These are phyloP conservation scores for Pisolithus sp. DNA, from an alignment of 768 basidiomycete species.

Conservation along the genomic window DNA sequence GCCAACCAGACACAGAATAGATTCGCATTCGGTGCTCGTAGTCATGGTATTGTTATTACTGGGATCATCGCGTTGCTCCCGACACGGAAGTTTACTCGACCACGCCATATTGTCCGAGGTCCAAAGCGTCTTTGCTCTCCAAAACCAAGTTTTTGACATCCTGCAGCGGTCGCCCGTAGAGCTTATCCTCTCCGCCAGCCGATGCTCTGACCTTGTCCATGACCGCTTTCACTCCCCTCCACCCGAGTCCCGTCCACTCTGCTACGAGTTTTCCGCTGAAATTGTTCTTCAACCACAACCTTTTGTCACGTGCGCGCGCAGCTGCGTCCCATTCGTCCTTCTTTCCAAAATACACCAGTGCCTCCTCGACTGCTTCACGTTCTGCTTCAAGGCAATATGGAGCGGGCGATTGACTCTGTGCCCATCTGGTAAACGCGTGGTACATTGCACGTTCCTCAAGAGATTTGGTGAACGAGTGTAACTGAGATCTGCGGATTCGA, in stretches of 20 bases:
- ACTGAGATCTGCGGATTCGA: slow-evolving; percentile 26
- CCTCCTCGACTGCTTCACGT: slow-evolving; percentile 34
- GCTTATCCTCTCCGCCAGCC: slow-evolving; percentile 42
- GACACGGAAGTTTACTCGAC: not conserved
- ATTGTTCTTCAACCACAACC: slow-evolving; percentile 32
- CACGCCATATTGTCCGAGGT: slow-evolving; percentile 10
- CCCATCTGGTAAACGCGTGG: slow-evolving; percentile 49
- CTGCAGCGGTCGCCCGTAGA: slow-evolving; percentile 34
- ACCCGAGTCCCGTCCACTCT: slow-evolving; percentile 49
- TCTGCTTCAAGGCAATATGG: slow-evolving; percentile 9
- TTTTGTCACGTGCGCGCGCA: slow-evolving; percentile 19
- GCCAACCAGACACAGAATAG: no score
- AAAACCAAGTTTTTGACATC: slow-evolving; percentile 37
- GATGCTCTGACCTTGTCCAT: slow-evolving; percentile 45
- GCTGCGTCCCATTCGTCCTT: slow-evolving; percentile 40
- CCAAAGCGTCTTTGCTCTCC: slow-evolving; percentile 23
- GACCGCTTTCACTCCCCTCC: slow-evolving; percentile 42
- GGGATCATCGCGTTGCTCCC: not conserved
- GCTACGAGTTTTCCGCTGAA: slow-evolving; percentile 47
- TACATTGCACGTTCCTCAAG: slow-evolving; percentile 50
- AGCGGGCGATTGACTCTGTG: slow-evolving; percentile 18
- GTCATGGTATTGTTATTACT: not conserved
- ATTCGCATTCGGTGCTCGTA: no score
- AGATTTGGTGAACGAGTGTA: slow-evolving; percentile 39
- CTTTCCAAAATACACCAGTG: slow-evolving; percentile 47